Base-by-base conservation (phyloP, 495 filamentous ascomycete species). In the Hypomontagnella monticulosa region DNA sequence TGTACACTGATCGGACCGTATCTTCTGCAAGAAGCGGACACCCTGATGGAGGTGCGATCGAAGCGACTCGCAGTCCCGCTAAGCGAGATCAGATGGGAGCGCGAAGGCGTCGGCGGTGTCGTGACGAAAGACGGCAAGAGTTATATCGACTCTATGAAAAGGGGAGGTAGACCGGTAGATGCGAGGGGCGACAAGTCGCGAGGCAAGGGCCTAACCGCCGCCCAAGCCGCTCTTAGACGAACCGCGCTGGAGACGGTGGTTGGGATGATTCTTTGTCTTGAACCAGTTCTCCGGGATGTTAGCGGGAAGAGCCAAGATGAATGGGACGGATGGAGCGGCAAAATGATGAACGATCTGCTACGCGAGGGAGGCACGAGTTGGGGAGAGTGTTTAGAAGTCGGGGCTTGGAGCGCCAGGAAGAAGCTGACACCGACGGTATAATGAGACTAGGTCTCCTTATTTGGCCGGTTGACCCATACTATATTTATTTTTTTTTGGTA, bases 361-460 rank as follows among this genome's bases (percentile, higher is more conserved):
- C 88, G 91, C 70, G 85, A 91, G 60, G 87, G 88, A 42, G 90
- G 92, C 16, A 87, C 92, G 19, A 85, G 87, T 33, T 91, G 86
- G 79, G 92, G 93, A 40, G 93, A 98, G 77, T 96, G 93, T 75
- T 78, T 98, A 42, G 93, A 97, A 81, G 85, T 95, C 57, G 93
- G 93, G 51, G 93, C 91, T n/a, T 97, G 93, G 93, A 96, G 92
- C 89, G 93, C 91, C 65, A 81, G 81, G 74, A 96, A 93, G 79
- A 84, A 78, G 65, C 76, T 76, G 53, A 63, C 18, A 19, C 3
- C 52, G 23, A 44, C 57, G 37, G 32, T 49, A 43, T 69, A 27
- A 68, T 55, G 34, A n/a, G 60, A 34, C 36, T 37, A 23, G 47
- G 57, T 32, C 57, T 47, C 27, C 37, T n/a, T 55, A 56, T 51